phyloP scores from a whole-genome alignment of 2,329 filamentous ascomycete genomes.

The Neonectria magnoliae region DNA sequence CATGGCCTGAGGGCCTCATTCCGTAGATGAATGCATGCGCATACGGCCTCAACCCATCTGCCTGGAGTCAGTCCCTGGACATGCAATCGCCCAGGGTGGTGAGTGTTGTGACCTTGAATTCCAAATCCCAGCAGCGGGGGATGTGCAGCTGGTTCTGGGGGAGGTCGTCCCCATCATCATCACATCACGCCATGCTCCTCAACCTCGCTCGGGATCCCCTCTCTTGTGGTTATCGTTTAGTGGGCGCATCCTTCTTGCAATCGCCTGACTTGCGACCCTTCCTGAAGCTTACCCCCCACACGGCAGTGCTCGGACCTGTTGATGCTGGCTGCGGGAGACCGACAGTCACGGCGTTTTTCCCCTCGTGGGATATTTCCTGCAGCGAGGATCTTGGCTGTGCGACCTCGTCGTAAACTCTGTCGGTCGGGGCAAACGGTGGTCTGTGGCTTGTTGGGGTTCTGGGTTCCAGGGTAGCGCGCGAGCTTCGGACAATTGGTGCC shows the following conservation, averaged over 20 bases:
- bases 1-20: neutral
- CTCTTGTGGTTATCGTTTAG: slow-evolving; percentile 1
- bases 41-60: neutral
- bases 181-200: slow-evolving; percentile 11
- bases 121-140: neutral
- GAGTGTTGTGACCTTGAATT: neutral
- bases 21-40: neutral
- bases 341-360: slow-evolving; percentile 1
- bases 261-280: slow-evolving; percentile 13
- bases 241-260: slow-evolving; percentile 14
- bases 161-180: neutral
- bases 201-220: neutral
- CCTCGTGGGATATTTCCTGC: slow-evolving; percentile 6
- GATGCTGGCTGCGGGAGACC: neutral
- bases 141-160: slow-evolving; percentile 7
- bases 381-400: slow-evolving; percentile 9
- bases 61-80: too few species aligned
- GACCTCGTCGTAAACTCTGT: neutral
- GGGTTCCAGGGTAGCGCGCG: slow-evolving; percentile 10
- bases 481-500: neutral
- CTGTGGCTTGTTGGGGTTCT: neutral
- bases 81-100: neutral
- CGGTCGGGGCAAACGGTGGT: slow-evolving; percentile 6
- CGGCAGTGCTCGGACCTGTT: slow-evolving; percentile 2
- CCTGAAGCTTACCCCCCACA: neutral